Percentiles rank a stretch among this genome's conserved stretches.
Evolutionary conservation across 2,329 filamentous ascomycete species (phyloP).

Genomic region (Stenocarpella maydis): DNA sequence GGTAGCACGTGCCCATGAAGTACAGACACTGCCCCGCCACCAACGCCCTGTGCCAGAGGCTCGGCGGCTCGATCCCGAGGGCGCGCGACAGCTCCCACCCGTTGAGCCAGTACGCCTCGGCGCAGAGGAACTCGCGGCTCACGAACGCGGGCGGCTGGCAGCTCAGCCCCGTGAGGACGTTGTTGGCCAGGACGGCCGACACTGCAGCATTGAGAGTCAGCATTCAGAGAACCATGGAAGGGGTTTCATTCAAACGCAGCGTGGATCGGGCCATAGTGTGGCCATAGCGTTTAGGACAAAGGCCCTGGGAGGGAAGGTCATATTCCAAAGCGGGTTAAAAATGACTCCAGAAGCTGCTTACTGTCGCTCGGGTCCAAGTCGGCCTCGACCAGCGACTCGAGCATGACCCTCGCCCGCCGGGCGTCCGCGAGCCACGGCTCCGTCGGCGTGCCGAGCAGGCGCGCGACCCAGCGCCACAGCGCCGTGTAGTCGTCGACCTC

Average conservation of each 20-base stretch:
- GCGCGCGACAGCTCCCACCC: constrained; percentile 68
- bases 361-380: constrained; percentile 73
- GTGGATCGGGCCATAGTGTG: too few relatives aligned
- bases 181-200: constrained; percentile 73
- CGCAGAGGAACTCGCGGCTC: constrained; percentile 72
- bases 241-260: too few relatives aligned
- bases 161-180: constrained; percentile 76
- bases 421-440: constrained; percentile 63
- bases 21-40: constrained; percentile 73
- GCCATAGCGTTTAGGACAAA: too few relatives aligned
- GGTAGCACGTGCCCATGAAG: constrained; percentile 64
- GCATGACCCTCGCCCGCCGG: constrained; percentile 63
- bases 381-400: constrained; percentile 72
- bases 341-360: too few relatives aligned
- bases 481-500: constrained; percentile 77
- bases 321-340: too few relatives aligned
- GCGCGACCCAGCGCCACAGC: constrained; percentile 77
- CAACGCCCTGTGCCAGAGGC: constrained; percentile 64
- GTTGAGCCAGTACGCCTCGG: constrained; percentile 75
- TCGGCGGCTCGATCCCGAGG: constrained; percentile 65
- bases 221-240: too few relatives aligned
- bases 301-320: too few relatives aligned
- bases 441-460: constrained; percentile 75
- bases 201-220: too few relatives aligned
- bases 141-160: constrained; percentile 71